Evolutionary conservation across 805 yeast species (phyloP).

Genomic region (Candida schatavii): DNA sequence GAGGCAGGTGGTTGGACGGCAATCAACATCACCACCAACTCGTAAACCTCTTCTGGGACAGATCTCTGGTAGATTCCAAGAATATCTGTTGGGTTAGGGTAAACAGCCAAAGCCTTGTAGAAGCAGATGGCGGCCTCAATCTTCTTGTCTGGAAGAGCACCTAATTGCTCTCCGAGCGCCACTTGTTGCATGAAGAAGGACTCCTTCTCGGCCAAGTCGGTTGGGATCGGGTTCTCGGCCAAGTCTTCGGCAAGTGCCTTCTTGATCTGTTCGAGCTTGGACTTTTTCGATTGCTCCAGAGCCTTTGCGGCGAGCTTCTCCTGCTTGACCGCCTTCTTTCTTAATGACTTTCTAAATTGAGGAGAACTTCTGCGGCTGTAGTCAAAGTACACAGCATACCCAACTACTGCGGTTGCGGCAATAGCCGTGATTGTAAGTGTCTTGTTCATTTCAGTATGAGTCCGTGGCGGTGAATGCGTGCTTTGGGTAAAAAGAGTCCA

Average conservation of each 20-base stretch:
- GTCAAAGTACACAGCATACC: constrained; percentile 88
- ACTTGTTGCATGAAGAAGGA: constrained; percentile 78
- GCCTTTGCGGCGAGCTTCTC: constrained; percentile 52
- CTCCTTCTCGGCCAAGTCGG: constrained; percentile 67
- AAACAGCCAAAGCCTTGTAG: constrained; percentile 89
- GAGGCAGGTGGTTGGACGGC: constrained; percentile 87
- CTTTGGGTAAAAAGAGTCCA: too few relatives aligned
- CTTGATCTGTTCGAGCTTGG: constrained; percentile 58
- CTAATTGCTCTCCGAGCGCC: constrained; percentile 78
- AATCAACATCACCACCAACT: constrained; percentile 81
- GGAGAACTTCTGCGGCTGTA: constrained; percentile 81
- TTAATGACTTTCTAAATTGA: constrained; percentile 76
- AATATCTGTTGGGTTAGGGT: constrained; percentile 93
- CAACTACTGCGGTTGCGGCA: constrained; percentile 55
- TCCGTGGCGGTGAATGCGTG: too few relatives aligned
- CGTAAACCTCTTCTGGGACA: constrained; percentile 79
- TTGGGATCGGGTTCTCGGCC: constrained; percentile 71
- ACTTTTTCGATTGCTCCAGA: constrained; percentile 57
- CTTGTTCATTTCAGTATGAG: constrained; percentile 32
- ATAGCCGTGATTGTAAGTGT: constrained; percentile 35
- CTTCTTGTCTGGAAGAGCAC: constrained; percentile 63
- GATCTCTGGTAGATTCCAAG: constrained; percentile 87
- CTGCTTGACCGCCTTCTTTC: constrained; percentile 60
- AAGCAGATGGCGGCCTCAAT: constrained; percentile 84
- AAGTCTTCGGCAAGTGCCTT: constrained; percentile 62